Evolutionary conservation across 2,329 filamentous ascomycete genomes (phyloP).

Genomic region (Coniella vitis): DNA sequence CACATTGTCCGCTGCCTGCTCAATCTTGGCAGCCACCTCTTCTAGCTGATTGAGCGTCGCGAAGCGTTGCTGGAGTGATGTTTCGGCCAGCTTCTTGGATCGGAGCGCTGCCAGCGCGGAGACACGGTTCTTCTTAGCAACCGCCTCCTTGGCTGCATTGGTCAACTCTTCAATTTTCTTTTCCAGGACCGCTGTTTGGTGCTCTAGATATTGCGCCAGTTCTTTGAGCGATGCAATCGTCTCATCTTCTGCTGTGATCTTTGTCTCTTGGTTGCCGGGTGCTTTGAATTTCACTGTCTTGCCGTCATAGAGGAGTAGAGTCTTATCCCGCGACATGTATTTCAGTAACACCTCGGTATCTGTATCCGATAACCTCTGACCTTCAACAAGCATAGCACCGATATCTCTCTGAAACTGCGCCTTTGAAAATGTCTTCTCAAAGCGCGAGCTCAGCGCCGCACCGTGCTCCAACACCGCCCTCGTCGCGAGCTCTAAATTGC

Average conservation of each 20-base stretch:
- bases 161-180: conserved; percentile 60
- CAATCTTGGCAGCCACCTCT: conserved; percentile 72
- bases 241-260: conserved; percentile 69
- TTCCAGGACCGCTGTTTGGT: conserved; percentile 62
- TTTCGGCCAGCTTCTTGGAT: conserved; percentile 75
- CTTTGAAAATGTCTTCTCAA: conserved; percentile 63
- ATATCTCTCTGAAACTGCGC: conserved; percentile 57
- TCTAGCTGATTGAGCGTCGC: conserved; percentile 76
- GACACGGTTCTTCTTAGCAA: conserved; percentile 65
- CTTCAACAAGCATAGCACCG: conserved; percentile 41
- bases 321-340: conserved; percentile 63
- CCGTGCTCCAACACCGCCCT: conserved; percentile 44
- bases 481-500: conserved; percentile 54
- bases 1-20: conserved; percentile 79
- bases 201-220: conserved; percentile 66
- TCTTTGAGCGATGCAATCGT: conserved; percentile 80
- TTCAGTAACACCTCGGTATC: conserved; percentile 66
- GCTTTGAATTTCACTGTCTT: conserved; percentile 68
- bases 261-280: conserved; percentile 34
- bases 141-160: conserved; percentile 59
- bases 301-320: conserved; percentile 51
- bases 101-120: conserved; percentile 72
- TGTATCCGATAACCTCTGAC: conserved; percentile 46
- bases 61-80: conserved; percentile 62
- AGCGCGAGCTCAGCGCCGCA: conserved; percentile 37